Percentiles rank a stretch among this genome's conserved stretches.
Evolutionary conservation across 1,284 basidiomycete species (phyloP).

Genomic region (Ganoderma lingzhi): DNA sequence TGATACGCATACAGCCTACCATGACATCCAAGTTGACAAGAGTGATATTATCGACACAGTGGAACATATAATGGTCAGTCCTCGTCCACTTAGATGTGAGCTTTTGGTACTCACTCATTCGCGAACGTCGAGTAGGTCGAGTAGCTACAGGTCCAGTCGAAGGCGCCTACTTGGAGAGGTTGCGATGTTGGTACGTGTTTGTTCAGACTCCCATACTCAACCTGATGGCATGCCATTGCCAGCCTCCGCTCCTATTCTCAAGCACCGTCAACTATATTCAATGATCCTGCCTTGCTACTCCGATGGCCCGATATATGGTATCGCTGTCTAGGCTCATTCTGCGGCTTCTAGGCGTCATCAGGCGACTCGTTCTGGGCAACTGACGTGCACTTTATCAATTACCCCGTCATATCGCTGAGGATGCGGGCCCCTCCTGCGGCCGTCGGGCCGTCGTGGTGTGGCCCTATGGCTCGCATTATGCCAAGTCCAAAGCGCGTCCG

Average conservation of each 20-base stretch:
- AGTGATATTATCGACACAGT: too few relatives aligned
- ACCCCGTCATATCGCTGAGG: background rate
- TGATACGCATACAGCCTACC: too few relatives aligned
- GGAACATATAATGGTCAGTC: too few relatives aligned
- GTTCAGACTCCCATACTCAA: background rate
- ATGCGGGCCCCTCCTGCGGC: background rate
- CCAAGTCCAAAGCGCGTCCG: background rate
- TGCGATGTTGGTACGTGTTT: background rate
- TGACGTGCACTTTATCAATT: background rate
- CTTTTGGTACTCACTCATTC: too few relatives aligned
- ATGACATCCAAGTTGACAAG: too few relatives aligned
- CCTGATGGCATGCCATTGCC: too few relatives aligned
- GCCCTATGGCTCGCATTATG: background rate
- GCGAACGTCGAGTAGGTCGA: background rate
- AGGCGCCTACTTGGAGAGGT: background rate
- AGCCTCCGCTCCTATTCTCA: too few relatives aligned
- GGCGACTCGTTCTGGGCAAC: background rate
- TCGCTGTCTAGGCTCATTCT: background rate
- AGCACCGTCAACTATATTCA: background rate
- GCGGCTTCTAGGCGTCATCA: background rate
- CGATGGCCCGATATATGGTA: background rate
- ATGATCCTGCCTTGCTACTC: background rate
- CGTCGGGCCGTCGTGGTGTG: background rate
- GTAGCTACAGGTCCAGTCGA: too few relatives aligned
- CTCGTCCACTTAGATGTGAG: too few relatives aligned